Evolutionary conservation across 2,329 filamentous ascomycete genomes (phyloP), one percentile per base, ranked within the genome.

Genomic region (Emergomyces orientalis): DNA sequence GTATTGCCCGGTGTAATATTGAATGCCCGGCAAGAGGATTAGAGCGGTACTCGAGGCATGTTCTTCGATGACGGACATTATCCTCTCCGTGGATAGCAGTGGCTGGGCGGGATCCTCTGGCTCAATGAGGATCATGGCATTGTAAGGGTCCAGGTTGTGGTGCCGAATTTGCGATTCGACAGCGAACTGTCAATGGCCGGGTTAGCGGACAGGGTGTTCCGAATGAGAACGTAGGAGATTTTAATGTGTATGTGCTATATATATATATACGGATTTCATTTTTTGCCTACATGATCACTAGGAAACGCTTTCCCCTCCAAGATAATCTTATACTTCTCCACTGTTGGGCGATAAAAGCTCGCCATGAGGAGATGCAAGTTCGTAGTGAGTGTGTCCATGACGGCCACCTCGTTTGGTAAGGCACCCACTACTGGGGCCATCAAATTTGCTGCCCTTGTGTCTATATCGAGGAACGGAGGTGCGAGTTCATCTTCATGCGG

Each of bases 251-350:
- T 55, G 34, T 39, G 3, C 9, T 32, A 8, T 8, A 30, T 25
- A 41, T 34, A n/a, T 54, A 14, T 49, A 22, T 30, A 25, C 2
- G 27, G 19, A 43, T 27, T 43, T 14, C 22, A 30, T 45, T 9
- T 41, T 43, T 34, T 54, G 71, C 82, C 68, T 79, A 87, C 86
- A 74, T 90, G 88, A 71, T 96, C 91, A 73, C 88, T 92, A 0
- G 91, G 92, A 68, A 96, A 96, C 0, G 91, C 90, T 71, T 91
- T 91, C 75, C 89, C 90, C 74, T 96, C 91, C n/a, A 93, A 81
- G 60, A 95, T 88, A 66, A 96, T 88, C 78, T 93, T 94, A 77
- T 88, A 88, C 47, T 76, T 81, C 71, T 82, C 78, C 56, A 78
- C 75, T 0, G 81, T 88, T 0, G 90, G 90, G 61, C 78, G 81